Conservation (phyloP, 2,329 filamentous ascomycete genomes). For the Claviceps spartinae region DNA sequence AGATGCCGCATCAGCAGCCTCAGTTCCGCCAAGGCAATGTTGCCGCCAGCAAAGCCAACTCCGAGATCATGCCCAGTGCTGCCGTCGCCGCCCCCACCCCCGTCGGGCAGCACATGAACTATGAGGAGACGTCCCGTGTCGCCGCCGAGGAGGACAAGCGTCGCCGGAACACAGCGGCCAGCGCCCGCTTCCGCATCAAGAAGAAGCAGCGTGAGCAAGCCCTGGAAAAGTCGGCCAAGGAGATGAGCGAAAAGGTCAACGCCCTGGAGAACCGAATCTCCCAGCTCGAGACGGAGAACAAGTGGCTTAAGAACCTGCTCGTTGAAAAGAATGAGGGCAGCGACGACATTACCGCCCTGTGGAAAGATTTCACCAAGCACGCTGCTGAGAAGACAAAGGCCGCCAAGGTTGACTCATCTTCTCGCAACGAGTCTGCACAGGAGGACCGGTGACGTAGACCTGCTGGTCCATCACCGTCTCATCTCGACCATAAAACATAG, state of each 20-base stretch:
- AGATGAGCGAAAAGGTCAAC: slow-evolving; percentile 68
- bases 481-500: background rate
- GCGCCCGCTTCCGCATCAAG: slow-evolving; percentile 81
- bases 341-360: slow-evolving; percentile 36
- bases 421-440: slow-evolving; percentile 7
- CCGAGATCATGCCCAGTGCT: slow-evolving; percentile 24
- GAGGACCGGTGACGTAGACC: slow-evolving; percentile 11
- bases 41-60: slow-evolving; percentile 31
- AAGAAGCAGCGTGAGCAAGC: slow-evolving; percentile 92
- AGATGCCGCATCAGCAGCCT: slow-evolving; percentile 23
- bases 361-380: slow-evolving; percentile 36
- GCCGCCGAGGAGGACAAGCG: slow-evolving; percentile 85
- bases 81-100: slow-evolving; percentile 8
- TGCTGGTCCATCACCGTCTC: background rate
- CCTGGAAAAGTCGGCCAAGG: slow-evolving; percentile 67
- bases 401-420: slow-evolving; percentile 12
- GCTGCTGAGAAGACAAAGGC: slow-evolving; percentile 18
- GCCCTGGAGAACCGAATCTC: slow-evolving; percentile 58
- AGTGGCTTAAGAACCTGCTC: slow-evolving; percentile 67
- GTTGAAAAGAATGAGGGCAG: slow-evolving; percentile 65
- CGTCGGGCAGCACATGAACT: slow-evolving; percentile 31
- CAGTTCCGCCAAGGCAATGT: slow-evolving; percentile 18
- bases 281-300: slow-evolving; percentile 72
- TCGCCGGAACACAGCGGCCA: slow-evolving; percentile 76
- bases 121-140: slow-evolving; percentile 58